These are phyloP conservation scores for Trametes cinnabarina DNA, from an alignment of 768 basidiomycete species.

Conservation along the genomic window DNA sequence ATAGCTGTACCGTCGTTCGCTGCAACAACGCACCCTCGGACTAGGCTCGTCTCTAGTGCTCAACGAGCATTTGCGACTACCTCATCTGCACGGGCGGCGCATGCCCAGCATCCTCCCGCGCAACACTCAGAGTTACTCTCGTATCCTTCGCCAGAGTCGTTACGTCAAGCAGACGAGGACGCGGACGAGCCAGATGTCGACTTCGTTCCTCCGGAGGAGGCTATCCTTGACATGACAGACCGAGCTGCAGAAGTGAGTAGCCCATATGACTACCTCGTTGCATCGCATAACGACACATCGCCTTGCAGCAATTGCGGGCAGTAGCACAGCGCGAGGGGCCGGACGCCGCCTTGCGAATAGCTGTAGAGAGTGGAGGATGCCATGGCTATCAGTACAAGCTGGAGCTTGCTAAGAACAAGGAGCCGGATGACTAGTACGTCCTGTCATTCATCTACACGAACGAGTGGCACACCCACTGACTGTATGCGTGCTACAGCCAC, in stretches of 20 bases:
- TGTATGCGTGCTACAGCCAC: constrained; percentile 41
- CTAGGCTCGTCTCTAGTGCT: not conserved
- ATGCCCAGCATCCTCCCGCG: constrained; percentile 43
- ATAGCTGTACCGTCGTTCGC: not conserved
- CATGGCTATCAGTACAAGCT: constrained; percentile 98
- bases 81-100: constrained; percentile 28
- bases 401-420: constrained; percentile 62
- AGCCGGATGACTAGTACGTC: constrained; percentile 87
- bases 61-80: constrained; percentile 15
- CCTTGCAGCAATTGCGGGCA: constrained; percentile 67
- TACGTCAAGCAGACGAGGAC: constrained; percentile 44
- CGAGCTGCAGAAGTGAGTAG: constrained; percentile 68
- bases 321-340: constrained; percentile 67
- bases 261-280: not conserved
- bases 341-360: constrained; percentile 69
- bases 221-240: constrained; percentile 61
- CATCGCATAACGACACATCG: not conserved
- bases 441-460: constrained; percentile 17
- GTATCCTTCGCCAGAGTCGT: constrained; percentile 41
- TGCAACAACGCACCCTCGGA: not conserved
- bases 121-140: constrained; percentile 40
- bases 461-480: not conserved
- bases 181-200: constrained; percentile 65
- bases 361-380: constrained; percentile 93
- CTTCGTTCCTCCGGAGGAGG: constrained; percentile 49